Base-by-base conservation (phyloP, 2,329 filamentous ascomycete species). In the Remersonia thermophila region DNA sequence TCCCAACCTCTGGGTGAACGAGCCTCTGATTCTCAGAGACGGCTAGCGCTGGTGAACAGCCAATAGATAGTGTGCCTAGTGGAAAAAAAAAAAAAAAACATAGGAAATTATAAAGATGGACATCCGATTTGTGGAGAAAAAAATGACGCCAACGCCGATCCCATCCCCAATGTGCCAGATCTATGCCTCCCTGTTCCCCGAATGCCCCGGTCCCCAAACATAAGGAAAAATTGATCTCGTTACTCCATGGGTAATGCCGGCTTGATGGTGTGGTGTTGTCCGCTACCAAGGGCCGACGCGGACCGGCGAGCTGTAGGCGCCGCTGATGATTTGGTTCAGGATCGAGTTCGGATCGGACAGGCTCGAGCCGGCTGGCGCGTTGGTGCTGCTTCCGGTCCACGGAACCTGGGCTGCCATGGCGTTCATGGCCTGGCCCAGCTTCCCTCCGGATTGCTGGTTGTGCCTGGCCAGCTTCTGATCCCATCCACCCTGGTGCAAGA, bases 401-500 rank as follows among this genome's bases (percentile, higher is more conserved):
- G 80, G 82, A 18, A 93, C 66, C 43, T 77, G 80, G 27, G 68
- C 67, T 12, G 75, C 70, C 59, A 96, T 73, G 51, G 86, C 81
- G 36, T 79, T 73, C 43, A 94, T 76, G 26, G 87, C 91, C 30
- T 77, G 72, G 43, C 79, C 76, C 58, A 98, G 71, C 51, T 83
- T 82, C 17, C 85, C 86, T 29, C 80, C 80, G 4, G 85, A 89
- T 46, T 80, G 77, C 47, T 91, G 77, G 54, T 96, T 89, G 62
- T 98, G 91, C 53, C 84, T 85, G 17, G 76, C 67, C 30, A 98
- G 64, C 49, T 77, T 83, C 57, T 91, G 79, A 51, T 96, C 89
- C 91, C 91, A 98, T 40, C 83, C 83, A 36, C 83, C 86, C 32
- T 85, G 83, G 51, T 94, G 83, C 46, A 98, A 55, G 46, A 84